These are phyloP conservation scores for Globisporangium solare DNA, from an alignment of 352 stramenopile species.

Conservation along the genomic window DNA sequence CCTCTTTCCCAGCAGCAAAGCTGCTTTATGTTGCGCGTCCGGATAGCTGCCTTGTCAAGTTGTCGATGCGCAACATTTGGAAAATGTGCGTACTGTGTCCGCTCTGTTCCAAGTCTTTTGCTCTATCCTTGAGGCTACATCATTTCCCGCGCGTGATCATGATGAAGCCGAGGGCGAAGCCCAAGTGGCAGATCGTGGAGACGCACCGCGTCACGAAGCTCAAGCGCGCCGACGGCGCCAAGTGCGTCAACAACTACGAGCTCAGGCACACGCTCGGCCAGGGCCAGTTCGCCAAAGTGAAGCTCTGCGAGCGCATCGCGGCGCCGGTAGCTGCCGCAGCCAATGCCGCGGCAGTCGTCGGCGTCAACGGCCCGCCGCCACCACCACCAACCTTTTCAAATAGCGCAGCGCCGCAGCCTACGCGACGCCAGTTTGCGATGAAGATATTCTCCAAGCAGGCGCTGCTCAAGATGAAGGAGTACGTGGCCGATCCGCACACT, in stretches of 20 bases:
- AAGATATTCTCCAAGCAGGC: slow-evolving; percentile 85
- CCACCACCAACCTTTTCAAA: slow-evolving; percentile 6
- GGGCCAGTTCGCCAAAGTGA: slow-evolving; percentile 83
- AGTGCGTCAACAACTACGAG: slow-evolving; percentile 82
- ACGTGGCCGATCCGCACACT: slow-evolving; percentile 27
- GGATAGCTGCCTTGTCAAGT: no score
- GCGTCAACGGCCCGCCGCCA: slow-evolving; percentile 6
- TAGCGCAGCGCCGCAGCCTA: slow-evolving; percentile 10
- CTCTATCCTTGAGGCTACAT: no score
- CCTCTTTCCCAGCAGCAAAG: no score
- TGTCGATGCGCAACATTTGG: no score
- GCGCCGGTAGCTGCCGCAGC: neutral
- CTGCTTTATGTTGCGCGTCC: no score
- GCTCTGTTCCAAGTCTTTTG: no score
- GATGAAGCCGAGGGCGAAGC: neutral
- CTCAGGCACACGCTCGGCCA: slow-evolving; percentile 64
- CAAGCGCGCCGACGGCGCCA: slow-evolving; percentile 42
- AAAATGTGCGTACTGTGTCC: no score
- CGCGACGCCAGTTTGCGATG: slow-evolving; percentile 58
- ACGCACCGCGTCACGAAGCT: slow-evolving; percentile 41
- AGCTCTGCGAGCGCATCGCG: slow-evolving; percentile 69
- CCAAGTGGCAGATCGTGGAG: slow-evolving; percentile 65
- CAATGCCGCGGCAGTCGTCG: neutral
- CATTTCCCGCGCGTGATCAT: neutral
- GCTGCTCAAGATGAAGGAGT: slow-evolving; percentile 77